Percentiles rank a stretch among this genome's conserved stretches.
Conservation (phyloP, 768 basidiomycete genomes). For the Botryobasidium botryosum region DNA sequence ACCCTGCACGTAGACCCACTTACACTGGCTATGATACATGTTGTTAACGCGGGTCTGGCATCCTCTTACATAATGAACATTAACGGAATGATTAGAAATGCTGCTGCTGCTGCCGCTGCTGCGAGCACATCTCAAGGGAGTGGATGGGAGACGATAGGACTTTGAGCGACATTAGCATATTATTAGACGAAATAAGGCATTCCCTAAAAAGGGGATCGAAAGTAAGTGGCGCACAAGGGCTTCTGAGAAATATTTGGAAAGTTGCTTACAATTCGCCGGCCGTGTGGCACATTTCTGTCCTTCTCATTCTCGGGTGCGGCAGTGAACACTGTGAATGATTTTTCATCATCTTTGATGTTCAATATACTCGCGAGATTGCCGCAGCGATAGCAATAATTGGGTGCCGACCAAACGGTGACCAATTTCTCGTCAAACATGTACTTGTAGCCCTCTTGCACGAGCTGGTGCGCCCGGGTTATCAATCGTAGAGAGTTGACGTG, state of each 20-base stretch:
- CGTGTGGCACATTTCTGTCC: slow-evolving; percentile 57
- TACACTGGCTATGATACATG: too few species aligned
- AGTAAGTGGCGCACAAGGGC: background rate
- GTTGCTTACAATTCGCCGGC: slow-evolving; percentile 46
- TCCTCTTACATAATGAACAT: too few species aligned
- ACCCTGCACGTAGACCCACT: too few species aligned
- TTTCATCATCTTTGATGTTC: slow-evolving; percentile 49
- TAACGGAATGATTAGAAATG: too few species aligned
- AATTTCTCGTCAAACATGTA: slow-evolving; percentile 25
- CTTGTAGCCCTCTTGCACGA: slow-evolving; percentile 76
- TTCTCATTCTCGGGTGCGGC: slow-evolving; percentile 81
- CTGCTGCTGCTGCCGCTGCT: too few species aligned
- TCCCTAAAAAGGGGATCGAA: background rate
- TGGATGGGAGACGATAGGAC: too few species aligned
- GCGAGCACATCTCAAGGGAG: too few species aligned
- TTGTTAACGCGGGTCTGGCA: too few species aligned
- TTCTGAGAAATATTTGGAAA: background rate
- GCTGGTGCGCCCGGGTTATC: slow-evolving; percentile 90
- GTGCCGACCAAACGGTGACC: slow-evolving; percentile 86
- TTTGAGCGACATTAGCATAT: too few species aligned
- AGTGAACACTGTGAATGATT: slow-evolving; percentile 66
- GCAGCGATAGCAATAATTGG: slow-evolving; percentile 73
- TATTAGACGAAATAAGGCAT: too few species aligned
- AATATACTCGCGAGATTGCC: slow-evolving; percentile 88
- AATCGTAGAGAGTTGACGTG: slow-evolving; percentile 76